Evolutionary conservation across 495 filamentous ascomycete genomes (phyloP).

Genomic region (Lasiosphaeria hispida): DNA sequence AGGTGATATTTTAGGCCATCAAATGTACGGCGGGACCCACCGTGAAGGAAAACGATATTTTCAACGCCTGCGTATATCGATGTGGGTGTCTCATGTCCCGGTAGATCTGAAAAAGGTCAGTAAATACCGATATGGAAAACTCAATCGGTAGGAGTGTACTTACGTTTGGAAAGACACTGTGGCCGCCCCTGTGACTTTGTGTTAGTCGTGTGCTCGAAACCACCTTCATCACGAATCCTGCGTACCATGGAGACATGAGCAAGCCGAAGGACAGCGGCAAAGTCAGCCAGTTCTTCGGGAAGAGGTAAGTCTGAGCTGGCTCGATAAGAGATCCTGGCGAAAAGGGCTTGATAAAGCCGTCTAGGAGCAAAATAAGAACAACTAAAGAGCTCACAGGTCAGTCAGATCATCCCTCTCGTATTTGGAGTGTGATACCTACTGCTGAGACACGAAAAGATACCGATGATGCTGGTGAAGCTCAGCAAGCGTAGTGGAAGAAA

Average conservation of each 20-base stretch:
- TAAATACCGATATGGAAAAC: neutral
- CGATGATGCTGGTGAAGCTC: constrained; percentile 86
- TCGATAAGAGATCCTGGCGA: constrained; percentile 79
- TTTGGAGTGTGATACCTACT: constrained; percentile 54
- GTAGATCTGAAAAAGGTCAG: constrained; percentile 61
- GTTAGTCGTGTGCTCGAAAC: neutral
- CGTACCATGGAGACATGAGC: constrained; percentile 85
- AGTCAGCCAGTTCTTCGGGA: constrained; percentile 83
- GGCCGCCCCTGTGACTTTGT: constrained; percentile 58
- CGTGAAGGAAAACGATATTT: constrained; percentile 85
- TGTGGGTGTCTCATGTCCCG: constrained; percentile 94
- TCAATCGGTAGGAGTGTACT: neutral
- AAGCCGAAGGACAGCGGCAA: constrained; percentile 92
- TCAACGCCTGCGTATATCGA: constrained; percentile 74
- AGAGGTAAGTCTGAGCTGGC: constrained; percentile 75
- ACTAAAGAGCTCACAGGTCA: constrained; percentile 49
- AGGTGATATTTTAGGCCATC: neutral
- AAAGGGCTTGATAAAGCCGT: constrained; percentile 79
- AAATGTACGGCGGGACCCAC: constrained; percentile 45
- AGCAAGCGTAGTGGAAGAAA: constrained; percentile 82
- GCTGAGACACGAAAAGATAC: constrained; percentile 80
- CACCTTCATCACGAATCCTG: neutral
- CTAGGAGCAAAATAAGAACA: constrained; percentile 72
- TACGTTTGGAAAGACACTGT: constrained; percentile 87
- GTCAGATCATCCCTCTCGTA: neutral